These are phyloP conservation scores for Aspergillus candidus DNA, from an alignment of 2,329 filamentous ascomycete species.

Conservation along the genomic window DNA sequence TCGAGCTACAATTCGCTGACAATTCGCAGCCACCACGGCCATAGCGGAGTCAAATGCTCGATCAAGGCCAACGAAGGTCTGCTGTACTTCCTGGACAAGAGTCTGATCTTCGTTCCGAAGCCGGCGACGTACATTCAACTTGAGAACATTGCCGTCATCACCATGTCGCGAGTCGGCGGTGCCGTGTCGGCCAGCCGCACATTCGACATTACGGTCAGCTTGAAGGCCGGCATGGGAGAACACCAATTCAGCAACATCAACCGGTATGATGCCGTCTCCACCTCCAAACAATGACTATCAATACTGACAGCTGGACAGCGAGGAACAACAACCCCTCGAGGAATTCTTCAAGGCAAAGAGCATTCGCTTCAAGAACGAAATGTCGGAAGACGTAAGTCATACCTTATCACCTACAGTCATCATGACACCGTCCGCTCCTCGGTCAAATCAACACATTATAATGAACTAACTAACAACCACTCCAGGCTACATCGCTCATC, in stretches of 20 bases:
- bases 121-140: slow-evolving; percentile 95
- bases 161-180: slow-evolving; percentile 91
- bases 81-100: slow-evolving; percentile 94
- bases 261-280: slow-evolving; percentile 45
- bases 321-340: slow-evolving; percentile 95
- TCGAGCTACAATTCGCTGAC: neutral
- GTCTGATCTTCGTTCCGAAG: slow-evolving; percentile 98
- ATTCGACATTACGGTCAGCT: slow-evolving; percentile 89
- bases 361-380: slow-evolving; percentile 96
- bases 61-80: slow-evolving; percentile 99
- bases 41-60: slow-evolving; percentile 97
- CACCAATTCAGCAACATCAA: slow-evolving; percentile 99
- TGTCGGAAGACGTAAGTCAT: slow-evolving; percentile 78
- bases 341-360: slow-evolving; percentile 95
- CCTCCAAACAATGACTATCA: neutral
- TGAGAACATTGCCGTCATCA: slow-evolving; percentile 85
- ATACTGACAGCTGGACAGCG: slow-evolving; percentile 42
- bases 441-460: too few species aligned
- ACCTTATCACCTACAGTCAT: neutral
- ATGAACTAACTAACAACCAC: slow-evolving; percentile 18
- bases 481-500: slow-evolving; percentile 54
- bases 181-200: slow-evolving; percentile 90
- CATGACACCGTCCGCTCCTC: neutral
- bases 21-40: slow-evolving; percentile 65
- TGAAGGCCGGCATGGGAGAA: slow-evolving; percentile 81